Conservation (phyloP, 2,329 filamentous ascomycete genomes). For the Aureobasidium sp. region DNA sequence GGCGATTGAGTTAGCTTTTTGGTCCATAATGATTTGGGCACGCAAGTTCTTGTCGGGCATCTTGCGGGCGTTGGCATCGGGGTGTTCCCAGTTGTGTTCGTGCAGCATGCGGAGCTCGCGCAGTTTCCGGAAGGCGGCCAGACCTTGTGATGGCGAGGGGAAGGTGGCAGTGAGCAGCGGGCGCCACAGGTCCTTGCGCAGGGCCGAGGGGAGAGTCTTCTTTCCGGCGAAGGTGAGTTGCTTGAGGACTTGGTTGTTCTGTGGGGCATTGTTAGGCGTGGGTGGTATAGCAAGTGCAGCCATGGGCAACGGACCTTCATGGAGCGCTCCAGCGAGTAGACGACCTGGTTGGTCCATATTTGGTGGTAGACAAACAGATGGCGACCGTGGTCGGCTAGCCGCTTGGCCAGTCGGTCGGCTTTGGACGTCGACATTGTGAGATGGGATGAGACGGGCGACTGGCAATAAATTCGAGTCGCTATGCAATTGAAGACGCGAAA, state of each 20-base stretch:
- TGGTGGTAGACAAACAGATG: slow-evolving; percentile 59
- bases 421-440: slow-evolving; percentile 1
- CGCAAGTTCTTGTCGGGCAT: slow-evolving; percentile 30
- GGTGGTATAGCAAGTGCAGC: slow-evolving; percentile 9
- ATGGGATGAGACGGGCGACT: neutral
- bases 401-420: slow-evolving; percentile 29
- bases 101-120: slow-evolving; percentile 55
- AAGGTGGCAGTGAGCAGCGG: slow-evolving; percentile 55
- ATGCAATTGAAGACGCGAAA: neutral
- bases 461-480: neutral
- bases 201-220: slow-evolving; percentile 50
- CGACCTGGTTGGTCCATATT: slow-evolving; percentile 55
- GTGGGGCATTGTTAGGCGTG: slow-evolving; percentile 11
- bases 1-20: slow-evolving; percentile 56
- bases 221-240: slow-evolving; percentile 59
- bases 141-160: slow-evolving; percentile 42
- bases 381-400: slow-evolving; percentile 42
- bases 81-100: slow-evolving; percentile 45
- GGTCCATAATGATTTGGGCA: slow-evolving; percentile 51
- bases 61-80: slow-evolving; percentile 10
- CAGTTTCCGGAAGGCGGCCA: slow-evolving; percentile 51
- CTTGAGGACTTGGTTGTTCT: slow-evolving; percentile 47
- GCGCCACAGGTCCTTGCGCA: slow-evolving; percentile 58
- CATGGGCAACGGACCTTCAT: slow-evolving; percentile 43
- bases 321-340: slow-evolving; percentile 54